These are phyloP conservation scores for Vicia villosa DNA, from an alignment of 306 rosid genomes.

Conservation along the genomic window DNA sequence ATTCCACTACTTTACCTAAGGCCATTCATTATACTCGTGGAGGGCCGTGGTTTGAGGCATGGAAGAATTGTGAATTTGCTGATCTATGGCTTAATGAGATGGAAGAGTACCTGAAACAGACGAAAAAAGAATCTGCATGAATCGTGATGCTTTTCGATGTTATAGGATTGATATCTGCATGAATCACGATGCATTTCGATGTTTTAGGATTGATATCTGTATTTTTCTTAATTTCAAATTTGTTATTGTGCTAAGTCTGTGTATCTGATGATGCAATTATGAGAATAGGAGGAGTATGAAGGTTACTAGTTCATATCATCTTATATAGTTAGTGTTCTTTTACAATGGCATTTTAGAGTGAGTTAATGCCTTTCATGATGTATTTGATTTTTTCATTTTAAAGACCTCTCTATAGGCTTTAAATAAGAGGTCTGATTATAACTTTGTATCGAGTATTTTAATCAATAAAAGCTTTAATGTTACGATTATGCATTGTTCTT, in stretches of 20 bases:
- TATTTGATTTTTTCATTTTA: constrained; percentile 38
- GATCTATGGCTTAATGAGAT: constrained; percentile 66
- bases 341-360: constrained; percentile 36
- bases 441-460: constrained; percentile 30
- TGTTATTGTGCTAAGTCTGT: constrained; percentile 25
- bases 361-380: constrained; percentile 30
- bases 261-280: constrained; percentile 22
- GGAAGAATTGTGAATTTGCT: constrained; percentile 77
- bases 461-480: constrained; percentile 4
- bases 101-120: constrained; percentile 51
- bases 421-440: constrained; percentile 13
- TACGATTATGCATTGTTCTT: background rate
- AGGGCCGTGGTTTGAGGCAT: constrained; percentile 81
- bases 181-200: no score
- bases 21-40: constrained; percentile 76
- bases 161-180: background rate
- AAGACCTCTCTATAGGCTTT: constrained; percentile 25
- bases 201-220: background rate
- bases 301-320: constrained; percentile 27
- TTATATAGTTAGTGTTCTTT: constrained; percentile 29
- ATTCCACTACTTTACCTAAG: constrained; percentile 55
- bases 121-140: constrained; percentile 34
- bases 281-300: constrained; percentile 31
- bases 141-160: background rate
- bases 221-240: constrained; percentile 40